Evolutionary conservation across 371 early-diverging fungal genomes (phyloP), one percentile per base, ranked within the genome.

Genomic region (Basidiobolus meristosporus): DNA sequence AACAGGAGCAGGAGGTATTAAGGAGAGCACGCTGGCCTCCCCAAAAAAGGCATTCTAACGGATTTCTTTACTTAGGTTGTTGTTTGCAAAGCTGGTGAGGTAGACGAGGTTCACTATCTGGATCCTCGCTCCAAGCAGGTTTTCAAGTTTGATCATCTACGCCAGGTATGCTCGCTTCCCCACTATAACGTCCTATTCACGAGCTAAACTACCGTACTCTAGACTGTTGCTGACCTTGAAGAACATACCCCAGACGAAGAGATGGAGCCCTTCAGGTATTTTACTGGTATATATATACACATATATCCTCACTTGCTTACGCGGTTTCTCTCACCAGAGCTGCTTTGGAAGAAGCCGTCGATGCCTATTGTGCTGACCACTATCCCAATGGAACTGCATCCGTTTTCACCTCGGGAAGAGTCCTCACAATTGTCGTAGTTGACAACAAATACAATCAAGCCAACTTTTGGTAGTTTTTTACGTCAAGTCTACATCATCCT

Each of bases 381-480:
- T 93, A 76, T 49, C 74, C 82, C 1, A 60, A 76, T 6, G 90
- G 90, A 11, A 65, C 63, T 0, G 57, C 59, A 4, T 55, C 78
- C 2, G 84, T 87, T 28, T 83, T 68, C 53, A 57, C 51, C 14
- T 45, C 51, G 12, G 66, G 65, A 3, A 53, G 53, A 1, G 49
- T 61, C 10, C 43, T 86, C 31, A 65, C 62, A 2, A 55, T 85
- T 39, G 68, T 68, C 28, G 73, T 91, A 40, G 86, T 89, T 22
- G 80, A 71, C 50, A 83, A 80, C 65, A 85, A 84, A 58, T 91
- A 82, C 51, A 90, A 82, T 46, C 83, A 90, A 9, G 57, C 61
- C 42, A 93, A 90, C 58, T 92, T 72, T 45, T 97, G 93, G 92
- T 77, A 50, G 35, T 14, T 33, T 9, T 17, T 4, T 22, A 23